phyloP scores from a whole-genome alignment of 352 stramenopile species.

The Pythium oligandrum region DNA sequence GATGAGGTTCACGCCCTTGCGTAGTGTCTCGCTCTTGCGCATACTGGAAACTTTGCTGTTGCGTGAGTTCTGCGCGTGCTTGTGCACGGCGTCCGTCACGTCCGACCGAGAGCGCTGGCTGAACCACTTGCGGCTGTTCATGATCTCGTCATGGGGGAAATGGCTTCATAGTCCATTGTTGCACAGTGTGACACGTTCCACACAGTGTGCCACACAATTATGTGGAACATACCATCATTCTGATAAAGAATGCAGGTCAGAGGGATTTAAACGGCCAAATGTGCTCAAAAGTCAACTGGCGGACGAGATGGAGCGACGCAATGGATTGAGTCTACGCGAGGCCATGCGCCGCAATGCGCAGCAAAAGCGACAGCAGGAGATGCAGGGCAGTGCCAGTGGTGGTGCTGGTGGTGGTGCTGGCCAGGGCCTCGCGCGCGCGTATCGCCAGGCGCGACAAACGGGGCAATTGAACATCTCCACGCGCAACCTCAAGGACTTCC shows the following conservation, averaged over 20 bases:
- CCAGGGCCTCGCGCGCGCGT: conserved; percentile 22
- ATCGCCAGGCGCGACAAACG: conserved; percentile 50
- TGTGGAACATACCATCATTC: conserved; percentile 5
- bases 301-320: conserved; percentile 18
- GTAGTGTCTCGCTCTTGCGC: conserved; percentile 4
- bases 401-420: conserved; percentile 1
- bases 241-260: conserved; percentile 2
- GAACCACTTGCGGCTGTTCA: too few relatives aligned
- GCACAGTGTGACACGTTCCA: too few relatives aligned
- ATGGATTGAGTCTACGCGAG: conserved; percentile 34
- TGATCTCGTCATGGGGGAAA: too few relatives aligned
- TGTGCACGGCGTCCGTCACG: too few relatives aligned
- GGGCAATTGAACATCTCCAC: conserved; percentile 64
- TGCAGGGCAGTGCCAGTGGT: not conserved
- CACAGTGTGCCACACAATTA: too few relatives aligned
- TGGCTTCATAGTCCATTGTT: too few relatives aligned
- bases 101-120: too few relatives aligned
- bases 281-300: too few relatives aligned
- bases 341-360: conserved; percentile 27
- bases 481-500: conserved; percentile 44
- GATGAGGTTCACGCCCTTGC: conserved; percentile 28
- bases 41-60: too few relatives aligned
- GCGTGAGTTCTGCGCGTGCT: too few relatives aligned
- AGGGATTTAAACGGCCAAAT: not conserved
- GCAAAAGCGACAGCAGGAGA: conserved; percentile 9